Percentiles rank a stretch among this genome's conserved stretches.
Conservation (phyloP, 306 rosid genomes). For the Hylodesmum podocarpum region DNA sequence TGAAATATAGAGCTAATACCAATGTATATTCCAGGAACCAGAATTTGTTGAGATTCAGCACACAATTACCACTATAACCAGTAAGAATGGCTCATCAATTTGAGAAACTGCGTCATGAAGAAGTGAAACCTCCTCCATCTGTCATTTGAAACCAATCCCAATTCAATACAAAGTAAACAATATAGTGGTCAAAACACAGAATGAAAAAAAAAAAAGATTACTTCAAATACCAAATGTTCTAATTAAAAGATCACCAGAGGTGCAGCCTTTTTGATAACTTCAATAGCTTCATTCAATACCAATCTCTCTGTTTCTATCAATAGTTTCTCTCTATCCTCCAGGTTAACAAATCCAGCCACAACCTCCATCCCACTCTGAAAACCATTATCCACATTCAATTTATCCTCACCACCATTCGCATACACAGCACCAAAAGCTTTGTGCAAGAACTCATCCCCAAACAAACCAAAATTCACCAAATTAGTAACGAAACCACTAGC, state of each 20-base stretch:
- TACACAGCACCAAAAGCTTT: slow-evolving; percentile 42
- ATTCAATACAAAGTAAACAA: slow-evolving; percentile 38
- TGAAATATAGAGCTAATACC: slow-evolving; percentile 99
- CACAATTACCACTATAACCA: slow-evolving; percentile 99
- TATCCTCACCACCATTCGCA: slow-evolving; percentile 28
- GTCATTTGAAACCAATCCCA: slow-evolving; percentile 56
- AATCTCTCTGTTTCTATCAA: slow-evolving; percentile 68
- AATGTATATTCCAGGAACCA: slow-evolving; percentile 95
- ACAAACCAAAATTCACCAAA: slow-evolving; percentile 54
- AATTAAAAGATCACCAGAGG: slow-evolving; percentile 99
- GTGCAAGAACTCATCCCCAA: slow-evolving; percentile 49
- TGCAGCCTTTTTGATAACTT: slow-evolving; percentile 86
- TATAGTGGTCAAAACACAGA: slow-evolving; percentile 31
- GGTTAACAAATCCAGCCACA: slow-evolving; percentile 72
- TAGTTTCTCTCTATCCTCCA: slow-evolving; percentile 75
- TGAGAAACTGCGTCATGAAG: slow-evolving; percentile 86
- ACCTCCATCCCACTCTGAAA: slow-evolving; percentile 34
- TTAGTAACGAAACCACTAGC: slow-evolving; percentile 78
- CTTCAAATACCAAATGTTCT: slow-evolving; percentile 70
- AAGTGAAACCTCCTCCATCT: slow-evolving; percentile 99
- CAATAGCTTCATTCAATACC: slow-evolving; percentile 65
- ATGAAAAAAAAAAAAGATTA: slow-evolving; percentile 31
- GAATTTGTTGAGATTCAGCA: slow-evolving; percentile 98
- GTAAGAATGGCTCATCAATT: slow-evolving; percentile 94
- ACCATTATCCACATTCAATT: slow-evolving; percentile 39